Evolutionary conservation across 2,329 filamentous ascomycete genomes (phyloP).

Genomic region (Elsinoe arachidis): DNA sequence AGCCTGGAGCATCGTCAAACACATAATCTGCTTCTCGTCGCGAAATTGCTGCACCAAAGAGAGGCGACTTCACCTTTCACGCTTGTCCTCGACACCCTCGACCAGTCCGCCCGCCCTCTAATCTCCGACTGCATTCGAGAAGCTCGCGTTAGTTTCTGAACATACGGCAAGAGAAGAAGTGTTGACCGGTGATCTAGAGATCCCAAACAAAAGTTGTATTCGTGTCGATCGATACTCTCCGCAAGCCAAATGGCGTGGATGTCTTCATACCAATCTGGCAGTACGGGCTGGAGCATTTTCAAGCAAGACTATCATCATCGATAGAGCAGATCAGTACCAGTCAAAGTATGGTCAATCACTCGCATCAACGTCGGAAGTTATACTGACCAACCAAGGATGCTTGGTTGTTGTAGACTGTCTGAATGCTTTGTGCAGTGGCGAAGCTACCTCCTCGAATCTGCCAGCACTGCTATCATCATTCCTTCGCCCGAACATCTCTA

Average conservation of each 20-base stretch:
- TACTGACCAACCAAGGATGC: slow-evolving; percentile 43
- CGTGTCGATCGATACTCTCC: slow-evolving; percentile 67
- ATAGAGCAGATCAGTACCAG: not conserved
- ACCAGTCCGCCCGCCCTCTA: slow-evolving; percentile 66
- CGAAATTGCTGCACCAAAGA: slow-evolving; percentile 69
- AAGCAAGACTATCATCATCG: slow-evolving; percentile 1
- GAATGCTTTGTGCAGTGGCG: slow-evolving; percentile 52
- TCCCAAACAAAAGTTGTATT: slow-evolving; percentile 64
- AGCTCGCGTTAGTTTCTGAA: slow-evolving; percentile 51
- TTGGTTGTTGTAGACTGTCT: slow-evolving; percentile 76
- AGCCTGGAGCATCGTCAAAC: slow-evolving; percentile 63
- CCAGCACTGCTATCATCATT: slow-evolving; percentile 62
- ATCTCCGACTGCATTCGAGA: slow-evolving; percentile 65
- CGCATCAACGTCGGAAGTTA: not conserved
- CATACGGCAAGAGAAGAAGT: not conserved
- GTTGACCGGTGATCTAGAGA: slow-evolving; percentile 35
- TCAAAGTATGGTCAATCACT: slow-evolving; percentile 3
- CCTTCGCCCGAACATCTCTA: slow-evolving; percentile 57
- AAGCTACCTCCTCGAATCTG: slow-evolving; percentile 50
- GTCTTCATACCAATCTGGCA: slow-evolving; percentile 47
- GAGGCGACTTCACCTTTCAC: slow-evolving; percentile 81
- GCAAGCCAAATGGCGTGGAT: slow-evolving; percentile 56
- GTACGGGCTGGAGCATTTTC: slow-evolving; percentile 23
- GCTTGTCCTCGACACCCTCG: slow-evolving; percentile 72
- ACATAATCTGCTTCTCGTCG: slow-evolving; percentile 74